Base-by-base conservation (phyloP, 108 stramenopile genomes). In the Parietichytrium sp. region DNA sequence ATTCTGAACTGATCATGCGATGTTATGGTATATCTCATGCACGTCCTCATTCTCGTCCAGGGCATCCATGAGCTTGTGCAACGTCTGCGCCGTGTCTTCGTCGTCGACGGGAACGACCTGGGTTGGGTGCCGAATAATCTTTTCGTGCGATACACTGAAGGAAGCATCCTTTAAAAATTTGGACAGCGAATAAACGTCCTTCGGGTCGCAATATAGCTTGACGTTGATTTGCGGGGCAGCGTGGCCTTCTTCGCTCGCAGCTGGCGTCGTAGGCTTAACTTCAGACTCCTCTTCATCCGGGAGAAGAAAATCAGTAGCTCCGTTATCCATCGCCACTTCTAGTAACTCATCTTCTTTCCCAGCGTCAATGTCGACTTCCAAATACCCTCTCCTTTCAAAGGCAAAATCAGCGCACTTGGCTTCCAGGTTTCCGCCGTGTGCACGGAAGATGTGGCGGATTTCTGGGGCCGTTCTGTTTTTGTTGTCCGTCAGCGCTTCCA, bases 401-500 rank as follows among this genome's bases (percentile, higher is more conserved):
- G 61, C 61, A 45, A 33, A 72, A 6, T 72, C 45, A 7, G 61
- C 61, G n/a, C 38, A 45, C 15, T 72, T 72, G 10, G 79, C 79
- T 18, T 50, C 79, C n/a, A 79, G 79, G 50, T 49, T 26, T 27
- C 79, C 79, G 49, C 79, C 79, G 27, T 51, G 51, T 29, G 25
- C 51, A 2, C 26, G 29, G 30, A 79, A 79, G 49, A 18, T 16
- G 3, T 49, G 25, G 6, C 79, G 49, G 31, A 79, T 29, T 4
- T 79, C 33, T 18, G 23, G 23, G 3, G 79, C 79, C 16, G 79
- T 79, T 20, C 79, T 49, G 30, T 79, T 79, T 10, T 31, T 23
- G 49, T 79, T 79, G 49, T 79, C 79, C 51, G 79, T 51, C 4
- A 79, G 50, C 4, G 79, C 79, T 15, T 79, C 79, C 18, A 79